These are phyloP conservation scores for Rhizopus arrhizus DNA, from an alignment of 371 early-diverging fungal species.

Conservation along the genomic window DNA sequence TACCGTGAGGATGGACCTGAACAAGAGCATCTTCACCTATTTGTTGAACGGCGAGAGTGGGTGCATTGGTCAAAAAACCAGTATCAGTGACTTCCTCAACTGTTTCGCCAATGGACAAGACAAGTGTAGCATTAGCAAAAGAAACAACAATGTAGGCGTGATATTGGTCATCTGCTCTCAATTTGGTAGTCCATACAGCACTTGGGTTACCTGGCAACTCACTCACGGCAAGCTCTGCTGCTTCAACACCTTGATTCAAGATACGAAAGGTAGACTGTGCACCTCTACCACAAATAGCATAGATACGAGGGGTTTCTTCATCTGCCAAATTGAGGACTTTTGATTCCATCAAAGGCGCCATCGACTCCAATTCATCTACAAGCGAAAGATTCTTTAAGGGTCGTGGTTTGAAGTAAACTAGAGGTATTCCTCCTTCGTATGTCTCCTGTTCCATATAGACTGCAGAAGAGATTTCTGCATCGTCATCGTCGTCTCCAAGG, in stretches of 20 bases:
- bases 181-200: conserved; percentile 92
- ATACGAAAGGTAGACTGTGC: conserved; percentile 82
- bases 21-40: conserved; percentile 89
- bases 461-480: conserved; percentile 73
- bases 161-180: conserved; percentile 64
- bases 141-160: conserved; percentile 93
- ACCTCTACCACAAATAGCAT: conserved; percentile 86
- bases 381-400: conserved; percentile 80
- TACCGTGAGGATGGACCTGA: conserved; percentile 87
- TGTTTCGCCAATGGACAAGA: conserved; percentile 91
- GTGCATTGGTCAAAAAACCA: conserved; percentile 78
- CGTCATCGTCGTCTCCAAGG: conserved; percentile 88
- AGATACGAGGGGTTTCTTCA: conserved; percentile 94
- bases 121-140: conserved; percentile 91
- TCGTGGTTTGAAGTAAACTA: conserved; percentile 80
- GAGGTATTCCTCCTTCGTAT: conserved; percentile 46
- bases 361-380: conserved; percentile 88
- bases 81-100: conserved; percentile 94
- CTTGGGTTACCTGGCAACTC: conserved; percentile 93
- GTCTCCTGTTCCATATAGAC: conserved; percentile 68
- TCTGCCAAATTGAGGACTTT: conserved; percentile 84
- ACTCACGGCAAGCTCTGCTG: conserved; percentile 86
- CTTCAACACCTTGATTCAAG: conserved; percentile 91
- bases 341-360: conserved; percentile 76
- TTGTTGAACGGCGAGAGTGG: conserved; percentile 85